Evolutionary conservation across 805 yeast genomes (phyloP).

Genomic region (Lipomyces anomalus): DNA sequence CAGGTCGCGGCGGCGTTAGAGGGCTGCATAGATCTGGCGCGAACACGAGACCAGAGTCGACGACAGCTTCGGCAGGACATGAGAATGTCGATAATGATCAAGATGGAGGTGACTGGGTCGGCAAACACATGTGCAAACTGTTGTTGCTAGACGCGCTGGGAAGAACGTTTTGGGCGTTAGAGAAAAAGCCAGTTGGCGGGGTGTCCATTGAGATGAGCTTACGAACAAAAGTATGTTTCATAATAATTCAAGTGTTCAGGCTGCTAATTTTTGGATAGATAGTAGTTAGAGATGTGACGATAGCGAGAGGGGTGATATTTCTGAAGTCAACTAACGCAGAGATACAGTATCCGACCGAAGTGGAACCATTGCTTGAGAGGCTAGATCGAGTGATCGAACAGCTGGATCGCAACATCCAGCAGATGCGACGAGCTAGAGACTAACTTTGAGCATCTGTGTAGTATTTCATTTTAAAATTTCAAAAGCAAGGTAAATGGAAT

Average conservation of each 20-base stretch:
- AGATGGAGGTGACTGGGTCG: slow-evolving; percentile 5
- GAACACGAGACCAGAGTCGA: background rate
- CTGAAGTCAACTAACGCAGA: slow-evolving; percentile 8
- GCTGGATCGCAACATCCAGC: background rate
- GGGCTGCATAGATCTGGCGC: background rate
- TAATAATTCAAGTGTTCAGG: no score
- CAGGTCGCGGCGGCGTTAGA: no score
- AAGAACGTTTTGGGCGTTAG: slow-evolving; percentile 15
- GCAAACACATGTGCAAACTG: slow-evolving; percentile 15
- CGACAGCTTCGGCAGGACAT: no score
- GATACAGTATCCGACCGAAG: slow-evolving; percentile 1
- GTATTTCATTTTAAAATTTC: no score
- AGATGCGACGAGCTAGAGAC: no score
- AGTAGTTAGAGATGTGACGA: slow-evolving; percentile 2
- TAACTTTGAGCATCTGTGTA: no score
- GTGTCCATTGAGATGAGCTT: slow-evolving; percentile 16
- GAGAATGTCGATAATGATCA: no score
- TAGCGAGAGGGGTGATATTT: slow-evolving; percentile 12
- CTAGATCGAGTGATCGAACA: background rate
- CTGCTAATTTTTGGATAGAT: background rate
- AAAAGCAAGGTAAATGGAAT: no score
- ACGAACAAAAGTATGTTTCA: slow-evolving; percentile 7
- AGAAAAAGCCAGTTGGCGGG: slow-evolving; percentile 6
- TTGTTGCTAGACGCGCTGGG: slow-evolving; percentile 20
- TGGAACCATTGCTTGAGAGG: background rate